Conservation (phyloP, 768 basidiomycete genomes). For the Pleurotus citrinopileatus region DNA sequence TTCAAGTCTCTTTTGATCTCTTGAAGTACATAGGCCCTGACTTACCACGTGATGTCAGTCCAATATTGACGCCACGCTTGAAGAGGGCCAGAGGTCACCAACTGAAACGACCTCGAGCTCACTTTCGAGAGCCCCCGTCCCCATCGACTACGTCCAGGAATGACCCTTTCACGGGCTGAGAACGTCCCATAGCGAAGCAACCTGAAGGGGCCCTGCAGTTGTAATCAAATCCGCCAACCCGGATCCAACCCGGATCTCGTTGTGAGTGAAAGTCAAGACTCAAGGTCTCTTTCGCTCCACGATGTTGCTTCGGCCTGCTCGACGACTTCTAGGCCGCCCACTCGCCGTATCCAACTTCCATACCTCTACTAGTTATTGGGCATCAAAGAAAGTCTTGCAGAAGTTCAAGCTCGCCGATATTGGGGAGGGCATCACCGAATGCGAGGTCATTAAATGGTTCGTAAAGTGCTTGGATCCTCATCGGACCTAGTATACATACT, state of each 20-base stretch:
- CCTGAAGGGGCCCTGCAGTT: too few species aligned
- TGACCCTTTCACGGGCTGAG: too few species aligned
- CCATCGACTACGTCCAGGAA: too few species aligned
- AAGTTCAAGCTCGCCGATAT: slow-evolving; percentile 82
- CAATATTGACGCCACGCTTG: too few species aligned
- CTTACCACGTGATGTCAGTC: too few species aligned
- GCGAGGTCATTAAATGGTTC: slow-evolving; percentile 85
- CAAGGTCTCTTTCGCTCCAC: slow-evolving; percentile 19
- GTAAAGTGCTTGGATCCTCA: slow-evolving; percentile 22
- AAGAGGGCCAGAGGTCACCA: too few species aligned
- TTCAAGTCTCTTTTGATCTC: too few species aligned
- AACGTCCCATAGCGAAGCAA: too few species aligned
- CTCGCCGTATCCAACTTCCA: slow-evolving; percentile 28
- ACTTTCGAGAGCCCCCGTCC: too few species aligned
- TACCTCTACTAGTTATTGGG: slow-evolving; percentile 25
- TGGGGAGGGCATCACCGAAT: slow-evolving; percentile 90
- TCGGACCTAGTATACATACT: slow-evolving; percentile 9
- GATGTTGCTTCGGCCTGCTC: slow-evolving; percentile 33
- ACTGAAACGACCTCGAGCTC: too few species aligned
- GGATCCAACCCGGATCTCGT: slow-evolving; percentile 11
- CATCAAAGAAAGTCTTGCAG: slow-evolving; percentile 37
- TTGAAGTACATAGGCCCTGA: too few species aligned
- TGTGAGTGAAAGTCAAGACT: not conserved
- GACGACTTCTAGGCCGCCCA: slow-evolving; percentile 28
- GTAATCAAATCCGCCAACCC: not conserved